Evolutionary conservation across 2,329 filamentous ascomycete species (phyloP), one percentile per base, ranked within the genome.

Genomic region (Ilyonectria robusta): DNA sequence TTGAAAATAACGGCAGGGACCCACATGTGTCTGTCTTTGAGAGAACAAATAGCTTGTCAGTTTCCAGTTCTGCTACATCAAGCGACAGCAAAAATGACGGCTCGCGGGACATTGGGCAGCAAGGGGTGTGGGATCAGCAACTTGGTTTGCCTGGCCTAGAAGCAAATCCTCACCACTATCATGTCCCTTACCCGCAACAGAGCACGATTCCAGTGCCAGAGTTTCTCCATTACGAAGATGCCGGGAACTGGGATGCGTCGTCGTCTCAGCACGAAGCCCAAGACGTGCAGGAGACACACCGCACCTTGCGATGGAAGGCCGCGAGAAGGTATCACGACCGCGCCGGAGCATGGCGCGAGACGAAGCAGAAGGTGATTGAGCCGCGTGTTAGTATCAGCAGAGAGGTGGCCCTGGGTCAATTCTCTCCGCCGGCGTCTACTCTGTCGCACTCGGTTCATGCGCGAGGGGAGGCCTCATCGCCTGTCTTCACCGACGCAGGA

Each of bases 21-120:
- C 70, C 71, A 29, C 67, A 73, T n/a, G 65, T 75, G 26, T 75
- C 72, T 2, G 71, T 75, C 8, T 75, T 75, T 55, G 72, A 75
- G 31, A 72, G 72, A 57, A 71, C 71, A 47, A 75, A 71, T 29
- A 72, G 66, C 51, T 46, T 68, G 23, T 73, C 72, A 17, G 37
- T 67, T 1, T 69, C 69, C 9, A 72, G 66, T 48, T 72, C 72
- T 2, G 62, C 63, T 26, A 57, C 69, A 42, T 66, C 65, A 21
- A 44, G 50, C 13, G 70, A 72, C 19, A 57, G 54, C 54, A 60
- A 54, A 42, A 48, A 42, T 57, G 54, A 60, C n/a, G 58, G 62
- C 26, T 9, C n/a, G 50, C 47, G 51, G 44, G 57, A 67, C n/a
- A 48, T 61, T 33, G 48, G 58, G 51, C 58, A 23, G 21, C 54